Evolutionary conservation across 768 basidiomycete species (phyloP), one percentile per base, ranked within the genome.

Genomic region (Cystobasidium onofrii): DNA sequence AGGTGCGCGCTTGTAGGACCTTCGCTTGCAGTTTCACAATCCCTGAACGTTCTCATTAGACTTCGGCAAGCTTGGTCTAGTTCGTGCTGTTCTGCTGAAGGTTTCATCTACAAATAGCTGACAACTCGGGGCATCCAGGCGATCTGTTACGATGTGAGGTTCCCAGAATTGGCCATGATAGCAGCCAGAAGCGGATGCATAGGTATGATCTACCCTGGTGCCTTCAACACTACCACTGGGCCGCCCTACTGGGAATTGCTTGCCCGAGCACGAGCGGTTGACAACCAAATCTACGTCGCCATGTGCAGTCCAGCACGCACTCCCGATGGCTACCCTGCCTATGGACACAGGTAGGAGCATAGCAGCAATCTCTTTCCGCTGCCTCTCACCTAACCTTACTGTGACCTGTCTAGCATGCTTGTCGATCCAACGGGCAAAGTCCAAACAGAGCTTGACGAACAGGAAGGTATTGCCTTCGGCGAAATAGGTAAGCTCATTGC

Each of bases 261-360:
- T 25, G 90, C 91, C 79, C 86, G 90, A 63, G 88, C 88, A 71
- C 84, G 92, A 91, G 96, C 96, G 6, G 86, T 93, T 27, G 96
- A 99, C 80, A 97, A 98, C 79, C 94, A 98, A 81, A 86, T 98
- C n/a, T 99, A 86, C 82, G 87, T 97, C 75, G 86, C 90, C 0
- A 95, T 94, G 92, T 95, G 92, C 80, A 96, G 92, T 72, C 93
- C 94, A 34, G 95, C 96, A 1, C 86, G 94, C 27, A 89, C 95
- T 12, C 90, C 91, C 23, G 85, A 85, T 3, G 76, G 78, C 18
- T 98, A 98, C 81, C 92, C 96, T 79, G 92, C 95, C 72, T 81
- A 76, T 71, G 80, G 80, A 0, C 75, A 75, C 46, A 76, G 76
- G 31, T 73, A 33, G 6, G 39, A 18, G n/a, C n/a, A 6, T 57